Conservation (phyloP, 768 basidiomycete species). For the Tulasnella sp. region DNA sequence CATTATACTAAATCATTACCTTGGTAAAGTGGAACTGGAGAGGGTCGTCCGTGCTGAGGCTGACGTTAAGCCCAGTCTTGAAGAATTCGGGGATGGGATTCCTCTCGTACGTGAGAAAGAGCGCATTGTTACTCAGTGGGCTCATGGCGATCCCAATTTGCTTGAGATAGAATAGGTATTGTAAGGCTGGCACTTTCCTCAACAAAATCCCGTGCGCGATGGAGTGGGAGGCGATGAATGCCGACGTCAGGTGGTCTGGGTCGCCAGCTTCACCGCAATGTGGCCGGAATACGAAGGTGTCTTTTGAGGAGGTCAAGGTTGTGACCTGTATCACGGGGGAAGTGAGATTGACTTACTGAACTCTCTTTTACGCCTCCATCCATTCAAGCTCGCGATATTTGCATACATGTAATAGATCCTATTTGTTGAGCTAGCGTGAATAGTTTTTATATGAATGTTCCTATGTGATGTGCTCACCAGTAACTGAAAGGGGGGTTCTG, state of each 20-base stretch:
- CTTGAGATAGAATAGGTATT: constrained; percentile 95
- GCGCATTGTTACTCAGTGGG: constrained; percentile 92
- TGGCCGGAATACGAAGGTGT: constrained; percentile 92
- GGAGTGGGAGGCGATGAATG: constrained; percentile 92
- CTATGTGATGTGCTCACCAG: constrained; percentile 51
- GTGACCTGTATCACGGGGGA: neutral
- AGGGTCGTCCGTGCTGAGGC: constrained; percentile 90
- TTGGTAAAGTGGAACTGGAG: constrained; percentile 98
- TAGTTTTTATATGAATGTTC: neutral
- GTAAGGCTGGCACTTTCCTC: constrained; percentile 92
- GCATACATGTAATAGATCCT: constrained; percentile 98
- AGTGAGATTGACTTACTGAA: constrained; percentile 56
- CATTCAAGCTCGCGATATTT: constrained; percentile 89
- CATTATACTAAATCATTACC: constrained; percentile 32
- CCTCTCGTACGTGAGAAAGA: constrained; percentile 93
- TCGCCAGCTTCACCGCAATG: constrained; percentile 98
- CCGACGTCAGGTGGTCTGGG: constrained; percentile 91
- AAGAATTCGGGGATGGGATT: constrained; percentile 98
- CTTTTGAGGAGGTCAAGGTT: constrained; percentile 36
- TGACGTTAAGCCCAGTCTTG: constrained; percentile 89
- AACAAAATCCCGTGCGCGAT: constrained; percentile 99
- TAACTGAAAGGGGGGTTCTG: constrained; percentile 94
- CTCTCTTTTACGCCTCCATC: constrained; percentile 76
- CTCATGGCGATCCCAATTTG: constrained; percentile 99
- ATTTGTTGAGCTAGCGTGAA: constrained; percentile 25